These are phyloP conservation scores for Nannizziopsis barbatae DNA, from an alignment of 2,329 filamentous ascomycete species.

Conservation along the genomic window DNA sequence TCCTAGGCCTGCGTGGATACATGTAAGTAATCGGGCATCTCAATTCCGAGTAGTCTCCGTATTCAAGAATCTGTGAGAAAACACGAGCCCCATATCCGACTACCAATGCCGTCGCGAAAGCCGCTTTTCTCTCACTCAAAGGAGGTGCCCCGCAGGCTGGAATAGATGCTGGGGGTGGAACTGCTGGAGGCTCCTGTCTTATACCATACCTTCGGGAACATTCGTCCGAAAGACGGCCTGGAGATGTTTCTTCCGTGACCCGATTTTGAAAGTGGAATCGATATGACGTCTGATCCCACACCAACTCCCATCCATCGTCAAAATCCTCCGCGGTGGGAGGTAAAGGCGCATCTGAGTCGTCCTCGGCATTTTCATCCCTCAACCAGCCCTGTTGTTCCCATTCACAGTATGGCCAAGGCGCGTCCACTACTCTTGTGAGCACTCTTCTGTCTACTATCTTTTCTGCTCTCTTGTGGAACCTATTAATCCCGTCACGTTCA, in stretches of 20 bases:
- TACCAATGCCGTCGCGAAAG: conserved; percentile 11
- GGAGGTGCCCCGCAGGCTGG: not conserved
- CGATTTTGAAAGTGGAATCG: conserved; percentile 12
- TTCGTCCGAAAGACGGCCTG: conserved; percentile 1
- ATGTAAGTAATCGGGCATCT: conserved; percentile 1
- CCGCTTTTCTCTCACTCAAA: conserved; percentile 9
- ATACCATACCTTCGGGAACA: not conserved
- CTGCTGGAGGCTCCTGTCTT: not conserved
- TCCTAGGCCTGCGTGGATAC: not conserved
- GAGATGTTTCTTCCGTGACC: conserved; percentile 9
- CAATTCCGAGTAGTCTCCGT: conserved; percentile 12
- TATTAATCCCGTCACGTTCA: not conserved
- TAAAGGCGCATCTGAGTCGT: conserved; percentile 1
- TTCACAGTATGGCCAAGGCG: conserved; percentile 1
- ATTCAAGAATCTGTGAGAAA: conserved; percentile 13
- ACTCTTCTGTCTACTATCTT: conserved; percentile 6
- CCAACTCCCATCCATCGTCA: conserved; percentile 11
- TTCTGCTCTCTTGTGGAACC: not conserved
- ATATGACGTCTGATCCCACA: conserved; percentile 10
- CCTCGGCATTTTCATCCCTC: not conserved
- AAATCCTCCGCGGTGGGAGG: not conserved
- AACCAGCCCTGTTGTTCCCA: not conserved
- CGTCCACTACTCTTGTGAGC: conserved; percentile 2
- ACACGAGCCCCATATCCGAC: conserved; percentile 12
- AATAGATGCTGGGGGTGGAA: not conserved